A percentile compares a stretch with the other conserved stretches of the same genome.
Conservation (phyloP, 495 filamentous ascomycete genomes). For the Aspergillus homomorphus region DNA sequence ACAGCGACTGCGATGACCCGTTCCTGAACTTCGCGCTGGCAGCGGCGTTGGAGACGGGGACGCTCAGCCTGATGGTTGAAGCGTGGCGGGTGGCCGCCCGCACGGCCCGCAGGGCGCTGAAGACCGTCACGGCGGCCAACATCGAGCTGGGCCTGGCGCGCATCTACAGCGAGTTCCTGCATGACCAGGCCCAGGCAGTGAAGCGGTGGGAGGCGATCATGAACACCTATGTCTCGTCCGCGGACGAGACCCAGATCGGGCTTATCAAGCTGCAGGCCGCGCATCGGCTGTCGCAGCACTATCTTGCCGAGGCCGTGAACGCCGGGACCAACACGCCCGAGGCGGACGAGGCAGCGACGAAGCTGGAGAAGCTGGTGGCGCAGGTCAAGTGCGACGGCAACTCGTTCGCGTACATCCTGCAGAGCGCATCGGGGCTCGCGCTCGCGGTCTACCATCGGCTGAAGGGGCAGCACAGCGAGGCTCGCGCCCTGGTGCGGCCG, state of each 20-base stretch:
- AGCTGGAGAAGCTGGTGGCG: constrained; percentile 7
- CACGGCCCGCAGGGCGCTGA: constrained; percentile 3
- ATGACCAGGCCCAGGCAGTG: constrained; percentile 7
- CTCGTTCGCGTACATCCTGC: not conserved
- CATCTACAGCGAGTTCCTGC: constrained; percentile 13
- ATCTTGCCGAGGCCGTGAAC: constrained; percentile 6
- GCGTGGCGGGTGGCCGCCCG: constrained; percentile 1
- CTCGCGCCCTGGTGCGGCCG: constrained; percentile 7
- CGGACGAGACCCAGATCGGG: constrained; percentile 7
- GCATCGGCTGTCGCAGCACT: not conserved
- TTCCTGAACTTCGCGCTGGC: constrained; percentile 3
- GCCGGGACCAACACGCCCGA: constrained; percentile 5
- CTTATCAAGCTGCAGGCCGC: constrained; percentile 5
- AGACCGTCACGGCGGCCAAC: constrained; percentile 2
- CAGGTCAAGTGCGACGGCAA: not conserved
- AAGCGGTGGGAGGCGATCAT: constrained; percentile 14
- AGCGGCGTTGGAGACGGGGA: constrained; percentile 13
- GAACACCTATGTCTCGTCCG: constrained; percentile 7
- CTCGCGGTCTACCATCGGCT: constrained; percentile 14
- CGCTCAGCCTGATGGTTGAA: constrained; percentile 10
- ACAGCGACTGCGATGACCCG: not conserved
- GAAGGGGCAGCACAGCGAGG: constrained; percentile 1
- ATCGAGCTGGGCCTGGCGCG: constrained; percentile 10
- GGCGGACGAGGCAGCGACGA: not conserved
- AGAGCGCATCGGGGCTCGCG: not conserved